Evolutionary conservation across 768 basidiomycete species (phyloP).

Genomic region (Xerocomellus chrysenteron): DNA sequence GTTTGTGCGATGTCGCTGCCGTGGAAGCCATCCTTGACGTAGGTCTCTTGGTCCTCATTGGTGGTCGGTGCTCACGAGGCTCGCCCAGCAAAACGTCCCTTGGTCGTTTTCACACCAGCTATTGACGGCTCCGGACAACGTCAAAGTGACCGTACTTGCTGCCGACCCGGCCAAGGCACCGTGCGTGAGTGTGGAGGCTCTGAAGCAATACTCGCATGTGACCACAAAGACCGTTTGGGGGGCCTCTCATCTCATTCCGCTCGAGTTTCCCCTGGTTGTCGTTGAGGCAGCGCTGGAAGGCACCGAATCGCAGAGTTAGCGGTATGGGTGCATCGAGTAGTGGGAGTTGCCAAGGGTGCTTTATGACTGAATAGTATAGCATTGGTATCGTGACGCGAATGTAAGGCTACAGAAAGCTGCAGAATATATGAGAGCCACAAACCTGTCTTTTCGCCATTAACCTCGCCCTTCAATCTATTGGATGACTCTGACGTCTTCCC

Average conservation of each 20-base stretch:
- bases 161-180: conserved; percentile 7
- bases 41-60: background rate
- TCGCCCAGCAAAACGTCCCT: conserved; percentile 17
- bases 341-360: too few relatives aligned
- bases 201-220: conserved; percentile 4
- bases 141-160: conserved; percentile 5
- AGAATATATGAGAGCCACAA: background rate
- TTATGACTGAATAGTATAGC: background rate
- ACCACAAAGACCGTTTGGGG: background rate
- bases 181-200: background rate
- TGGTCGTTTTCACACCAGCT: conserved; percentile 17
- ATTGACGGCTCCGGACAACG: conserved; percentile 5
- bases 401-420: too few relatives aligned
- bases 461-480: conserved; percentile 23
- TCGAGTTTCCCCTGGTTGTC: conserved; percentile 7
- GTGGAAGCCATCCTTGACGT: conserved; percentile 8
- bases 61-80: background rate
- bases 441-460: too few relatives aligned
- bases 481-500: conserved; percentile 61
- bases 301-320: background rate
- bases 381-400: background rate
- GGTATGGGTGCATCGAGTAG: background rate
- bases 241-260: conserved; percentile 12
- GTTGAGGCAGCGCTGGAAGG: conserved; percentile 7
- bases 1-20: conserved; percentile 1